phyloP scores from a whole-genome alignment of 441 rosid species.

The Codiaeum variegatum region DNA sequence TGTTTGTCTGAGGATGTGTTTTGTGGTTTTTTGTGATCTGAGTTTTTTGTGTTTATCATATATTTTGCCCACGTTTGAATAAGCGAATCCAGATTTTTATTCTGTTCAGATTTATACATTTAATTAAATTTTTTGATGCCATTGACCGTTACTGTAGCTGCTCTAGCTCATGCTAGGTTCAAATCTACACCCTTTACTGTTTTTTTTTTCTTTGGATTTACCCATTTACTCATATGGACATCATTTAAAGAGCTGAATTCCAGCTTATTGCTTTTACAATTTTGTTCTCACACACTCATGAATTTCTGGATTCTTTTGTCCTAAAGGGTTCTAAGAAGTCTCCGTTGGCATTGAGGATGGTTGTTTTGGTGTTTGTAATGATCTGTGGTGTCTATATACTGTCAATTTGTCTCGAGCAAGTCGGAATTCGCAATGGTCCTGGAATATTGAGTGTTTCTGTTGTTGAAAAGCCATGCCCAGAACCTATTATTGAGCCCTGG shows the following conservation, averaged over 20 bases:
- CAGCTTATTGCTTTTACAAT: background rate
- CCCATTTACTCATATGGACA: background rate
- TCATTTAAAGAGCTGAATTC: conserved; percentile 2
- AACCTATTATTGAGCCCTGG: conserved; percentile 78
- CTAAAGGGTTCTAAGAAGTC: conserved; percentile 41
- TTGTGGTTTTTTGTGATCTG: conserved; percentile 1
- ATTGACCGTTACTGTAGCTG: conserved; percentile 1
- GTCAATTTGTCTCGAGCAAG: conserved; percentile 41
- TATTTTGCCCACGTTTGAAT: conserved; percentile 2
- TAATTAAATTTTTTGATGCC: background rate
- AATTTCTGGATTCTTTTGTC: conserved; percentile 32
- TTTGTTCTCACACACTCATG: background rate
- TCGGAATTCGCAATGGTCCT: conserved; percentile 24
- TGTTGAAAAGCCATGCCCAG: conserved; percentile 51
- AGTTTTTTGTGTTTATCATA: conserved; percentile 1
- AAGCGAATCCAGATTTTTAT: conserved; percentile 8
- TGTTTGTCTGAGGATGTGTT: background rate
- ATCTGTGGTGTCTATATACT: conserved; percentile 36
- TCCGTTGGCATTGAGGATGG: conserved; percentile 37
- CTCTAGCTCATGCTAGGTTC: background rate
- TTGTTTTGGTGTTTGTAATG: conserved; percentile 38
- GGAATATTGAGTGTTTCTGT: conserved; percentile 28
- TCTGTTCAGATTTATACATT: background rate
- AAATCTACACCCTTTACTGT: background rate
- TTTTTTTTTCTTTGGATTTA: conserved; percentile 9